These are phyloP conservation scores for Fulvia fulva DNA, from an alignment of 2,329 filamentous ascomycete genomes.

Conservation along the genomic window DNA sequence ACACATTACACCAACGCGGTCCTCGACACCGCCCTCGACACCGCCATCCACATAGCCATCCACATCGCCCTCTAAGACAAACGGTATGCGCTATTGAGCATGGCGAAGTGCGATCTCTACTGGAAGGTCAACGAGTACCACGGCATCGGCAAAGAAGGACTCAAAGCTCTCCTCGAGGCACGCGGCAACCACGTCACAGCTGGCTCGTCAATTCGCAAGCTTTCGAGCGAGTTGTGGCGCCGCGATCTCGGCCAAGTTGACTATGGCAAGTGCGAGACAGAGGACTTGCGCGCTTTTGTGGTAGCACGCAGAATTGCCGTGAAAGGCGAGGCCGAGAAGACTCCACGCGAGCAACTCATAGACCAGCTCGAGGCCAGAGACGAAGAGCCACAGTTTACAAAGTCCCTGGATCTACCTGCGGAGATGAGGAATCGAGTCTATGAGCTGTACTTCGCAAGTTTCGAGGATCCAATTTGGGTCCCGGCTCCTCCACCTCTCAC, in stretches of 20 bases:
- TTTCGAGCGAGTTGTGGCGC: background rate
- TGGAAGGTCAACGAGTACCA: background rate
- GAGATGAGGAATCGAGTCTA: constrained; percentile 14
- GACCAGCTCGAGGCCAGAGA: background rate
- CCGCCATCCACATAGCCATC: no score
- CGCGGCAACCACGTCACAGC: background rate
- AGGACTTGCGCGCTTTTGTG: no score
- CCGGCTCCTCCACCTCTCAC: constrained; percentile 16
- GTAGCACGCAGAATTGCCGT: background rate
- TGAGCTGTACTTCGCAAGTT: constrained; percentile 9
- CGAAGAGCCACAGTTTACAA: background rate
- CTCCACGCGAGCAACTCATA: background rate
- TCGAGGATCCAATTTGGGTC: constrained; percentile 6
- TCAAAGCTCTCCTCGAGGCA: no score
- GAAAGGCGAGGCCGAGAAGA: background rate
- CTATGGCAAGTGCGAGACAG: no score
- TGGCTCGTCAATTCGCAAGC: background rate
- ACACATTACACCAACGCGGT: no score
- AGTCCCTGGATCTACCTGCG: constrained; percentile 3
- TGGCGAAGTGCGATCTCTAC: background rate
- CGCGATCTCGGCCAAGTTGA: no score
- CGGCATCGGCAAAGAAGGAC: background rate
- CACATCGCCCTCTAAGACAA: no score
- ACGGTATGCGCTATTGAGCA: no score
- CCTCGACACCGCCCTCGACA: no score